phyloP scores from a whole-genome alignment of 768 basidiomycete genomes.

The Collybia sp. region DNA sequence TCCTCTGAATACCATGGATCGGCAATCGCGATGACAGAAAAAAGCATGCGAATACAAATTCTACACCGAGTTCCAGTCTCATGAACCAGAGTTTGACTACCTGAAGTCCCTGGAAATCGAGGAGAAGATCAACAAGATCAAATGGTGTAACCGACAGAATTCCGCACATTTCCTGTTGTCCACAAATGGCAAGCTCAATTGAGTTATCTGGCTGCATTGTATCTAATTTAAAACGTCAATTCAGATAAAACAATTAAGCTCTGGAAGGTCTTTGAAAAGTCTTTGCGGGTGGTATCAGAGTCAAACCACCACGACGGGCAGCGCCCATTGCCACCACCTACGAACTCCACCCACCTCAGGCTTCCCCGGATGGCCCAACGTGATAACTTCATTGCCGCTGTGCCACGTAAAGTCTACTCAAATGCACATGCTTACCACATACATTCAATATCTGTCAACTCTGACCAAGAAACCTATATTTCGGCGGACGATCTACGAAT shows the following conservation, averaged over 20 bases:
- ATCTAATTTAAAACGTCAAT: conserved; percentile 4
- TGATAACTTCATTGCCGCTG: conserved; percentile 98
- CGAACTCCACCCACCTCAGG: conserved; percentile 55
- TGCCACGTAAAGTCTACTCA: conserved; percentile 97
- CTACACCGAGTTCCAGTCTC: conserved; percentile 99
- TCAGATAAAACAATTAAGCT: conserved; percentile 99
- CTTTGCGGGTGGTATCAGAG: conserved; percentile 91
- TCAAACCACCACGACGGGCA: conserved; percentile 89
- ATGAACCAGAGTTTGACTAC: conserved; percentile 99
- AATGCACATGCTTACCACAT: conserved; percentile 99
- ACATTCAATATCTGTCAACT: conserved; percentile 99
- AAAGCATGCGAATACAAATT: conserved; percentile 99
- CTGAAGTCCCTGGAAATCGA: conserved; percentile 99
- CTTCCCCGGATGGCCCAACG: conserved; percentile 91
- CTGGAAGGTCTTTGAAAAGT: conserved; percentile 99
- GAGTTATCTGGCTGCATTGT: neutral
- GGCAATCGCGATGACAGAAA: conserved; percentile 58
- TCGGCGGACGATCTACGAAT: conserved; percentile 97
- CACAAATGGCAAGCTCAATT: conserved; percentile 75
- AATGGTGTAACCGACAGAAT: conserved; percentile 99
- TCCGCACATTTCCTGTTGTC: conserved; percentile 95
- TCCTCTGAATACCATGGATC: conserved; percentile 9
- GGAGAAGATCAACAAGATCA: conserved; percentile 99
- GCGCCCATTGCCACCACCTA: conserved; percentile 62
- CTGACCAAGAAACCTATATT: conserved; percentile 98